A percentile compares a stretch with the other conserved stretches of the same genome.
phyloP scores from a whole-genome alignment of 371 early-diverging fungal genomes.

The Mucor sp. region DNA sequence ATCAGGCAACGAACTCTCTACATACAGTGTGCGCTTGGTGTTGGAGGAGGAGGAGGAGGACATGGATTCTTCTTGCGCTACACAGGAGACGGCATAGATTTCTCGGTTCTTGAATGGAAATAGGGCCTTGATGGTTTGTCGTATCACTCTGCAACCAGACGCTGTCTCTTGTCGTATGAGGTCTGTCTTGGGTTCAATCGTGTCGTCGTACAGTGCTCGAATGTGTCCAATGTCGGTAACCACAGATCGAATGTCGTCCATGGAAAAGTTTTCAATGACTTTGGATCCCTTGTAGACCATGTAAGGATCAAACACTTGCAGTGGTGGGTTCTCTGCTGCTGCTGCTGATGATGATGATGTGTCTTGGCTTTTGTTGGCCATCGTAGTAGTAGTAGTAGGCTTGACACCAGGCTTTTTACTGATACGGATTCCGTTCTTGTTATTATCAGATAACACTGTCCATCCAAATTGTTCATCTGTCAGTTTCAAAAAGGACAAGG shows the following conservation, averaged over 20 bases:
- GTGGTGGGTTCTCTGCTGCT: too few species aligned
- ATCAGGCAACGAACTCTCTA: conserved; percentile 39
- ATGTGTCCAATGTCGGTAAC: conserved; percentile 47
- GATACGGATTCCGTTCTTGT: conserved; percentile 43
- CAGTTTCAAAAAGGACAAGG: conserved; percentile 32
- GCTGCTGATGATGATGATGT: too few species aligned
- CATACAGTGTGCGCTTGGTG: conserved; percentile 34
- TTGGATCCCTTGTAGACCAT: conserved; percentile 56
- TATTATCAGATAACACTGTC: conserved; percentile 48
- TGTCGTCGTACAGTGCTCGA: conserved; percentile 45
- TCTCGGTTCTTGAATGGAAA: conserved; percentile 56
- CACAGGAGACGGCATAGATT: conserved; percentile 34
- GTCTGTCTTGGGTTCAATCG: conserved; percentile 44
- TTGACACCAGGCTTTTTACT: conserved; percentile 45
- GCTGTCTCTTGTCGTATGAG: conserved; percentile 33
- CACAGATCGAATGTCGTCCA: conserved; percentile 58
- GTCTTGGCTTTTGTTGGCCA: not conserved
- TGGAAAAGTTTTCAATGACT: conserved; percentile 60
- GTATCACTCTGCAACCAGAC: conserved; percentile 46
- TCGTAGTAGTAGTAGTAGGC: not conserved
- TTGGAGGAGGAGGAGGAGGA: conserved; percentile 22
- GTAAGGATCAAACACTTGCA: conserved; percentile 50
- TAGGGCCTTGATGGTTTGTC: conserved; percentile 49
- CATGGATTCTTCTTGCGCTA: conserved; percentile 43
- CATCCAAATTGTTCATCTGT: conserved; percentile 52